These are phyloP conservation scores for Fusarium odoratissimum DNA, from an alignment of 2,329 filamentous ascomycete species.

Conservation along the genomic window DNA sequence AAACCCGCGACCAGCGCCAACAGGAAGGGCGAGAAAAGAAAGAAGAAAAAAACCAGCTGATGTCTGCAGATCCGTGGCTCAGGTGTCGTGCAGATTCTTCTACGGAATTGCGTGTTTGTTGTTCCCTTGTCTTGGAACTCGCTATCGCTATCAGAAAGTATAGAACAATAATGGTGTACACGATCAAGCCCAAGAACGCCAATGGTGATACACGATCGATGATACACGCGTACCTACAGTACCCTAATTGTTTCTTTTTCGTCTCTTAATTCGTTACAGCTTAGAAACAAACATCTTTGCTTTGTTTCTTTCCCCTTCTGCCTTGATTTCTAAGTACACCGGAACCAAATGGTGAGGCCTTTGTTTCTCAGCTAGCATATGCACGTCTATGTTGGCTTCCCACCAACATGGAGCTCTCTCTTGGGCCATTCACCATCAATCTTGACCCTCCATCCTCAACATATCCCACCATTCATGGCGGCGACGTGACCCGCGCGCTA, in stretches of 20 bases:
- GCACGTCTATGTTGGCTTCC: constrained; percentile 17
- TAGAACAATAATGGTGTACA: not conserved
- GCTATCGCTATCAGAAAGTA: not conserved
- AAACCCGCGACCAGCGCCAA: constrained; percentile 33
- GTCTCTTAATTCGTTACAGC: constrained; percentile 10
- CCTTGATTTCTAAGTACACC: constrained; percentile 9
- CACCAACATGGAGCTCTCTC: constrained; percentile 18
- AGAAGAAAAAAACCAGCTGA: constrained; percentile 15
- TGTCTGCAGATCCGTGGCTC: constrained; percentile 26
- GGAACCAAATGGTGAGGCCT: constrained; percentile 28
- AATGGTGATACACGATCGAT: constrained; percentile 2
- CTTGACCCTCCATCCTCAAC: constrained; percentile 30
- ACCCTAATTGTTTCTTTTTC: constrained; percentile 21
- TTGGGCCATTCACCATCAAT: constrained; percentile 28
- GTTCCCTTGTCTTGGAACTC: not conserved
- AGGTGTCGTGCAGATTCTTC: constrained; percentile 4
- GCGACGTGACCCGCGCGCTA: constrained; percentile 41
- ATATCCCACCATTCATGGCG: constrained; percentile 26
- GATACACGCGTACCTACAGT: not conserved
- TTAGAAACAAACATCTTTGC: constrained; percentile 6
- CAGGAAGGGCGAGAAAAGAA: not conserved
- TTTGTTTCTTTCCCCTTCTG: constrained; percentile 19
- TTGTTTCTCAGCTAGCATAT: constrained; percentile 25
- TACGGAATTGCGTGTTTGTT: not conserved
- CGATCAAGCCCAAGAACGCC: not conserved